Evolutionary conservation across 495 filamentous ascomycete species (phyloP).

Genomic region (Amphirosellinia nigrospora): DNA sequence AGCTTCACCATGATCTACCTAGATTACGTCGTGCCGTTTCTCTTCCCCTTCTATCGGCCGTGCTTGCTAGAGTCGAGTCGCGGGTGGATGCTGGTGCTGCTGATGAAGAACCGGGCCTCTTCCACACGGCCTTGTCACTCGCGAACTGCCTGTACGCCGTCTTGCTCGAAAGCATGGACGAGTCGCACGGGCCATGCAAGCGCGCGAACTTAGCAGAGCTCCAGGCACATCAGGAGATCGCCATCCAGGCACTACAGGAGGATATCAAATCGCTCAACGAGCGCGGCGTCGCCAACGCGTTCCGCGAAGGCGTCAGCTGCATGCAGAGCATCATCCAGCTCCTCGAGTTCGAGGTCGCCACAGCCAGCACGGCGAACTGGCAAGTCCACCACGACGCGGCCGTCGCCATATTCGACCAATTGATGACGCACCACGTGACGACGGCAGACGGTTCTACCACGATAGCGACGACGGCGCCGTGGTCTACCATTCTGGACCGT

Average conservation of each 20-base stretch:
- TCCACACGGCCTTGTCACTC: slow-evolving; percentile 53
- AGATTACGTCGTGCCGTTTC: slow-evolving; percentile 57
- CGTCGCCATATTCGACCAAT: slow-evolving; percentile 52
- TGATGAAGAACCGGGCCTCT: slow-evolving; percentile 55
- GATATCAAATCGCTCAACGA: slow-evolving; percentile 48
- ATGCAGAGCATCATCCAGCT: slow-evolving; percentile 60
- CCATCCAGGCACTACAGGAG: slow-evolving; percentile 49
- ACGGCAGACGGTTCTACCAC: slow-evolving; percentile 4
- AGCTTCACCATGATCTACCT: slow-evolving; percentile 53
- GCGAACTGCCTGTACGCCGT: slow-evolving; percentile 54
- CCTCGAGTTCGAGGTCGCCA: slow-evolving; percentile 55
- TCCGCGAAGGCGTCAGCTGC: slow-evolving; percentile 37
- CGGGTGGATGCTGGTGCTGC: slow-evolving; percentile 57
- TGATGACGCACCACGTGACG: slow-evolving; percentile 42
- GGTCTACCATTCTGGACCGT: slow-evolving; percentile 38
- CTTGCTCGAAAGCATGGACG: slow-evolving; percentile 28
- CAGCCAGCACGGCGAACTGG: slow-evolving; percentile 52
- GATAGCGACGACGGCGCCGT: not conserved
- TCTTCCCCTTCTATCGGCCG: slow-evolving; percentile 61
- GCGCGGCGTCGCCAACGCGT: slow-evolving; percentile 39
- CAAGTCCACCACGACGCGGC: slow-evolving; percentile 56
- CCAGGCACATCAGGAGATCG: slow-evolving; percentile 47
- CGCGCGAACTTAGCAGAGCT: slow-evolving; percentile 40
- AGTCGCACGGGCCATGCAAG: slow-evolving; percentile 35
- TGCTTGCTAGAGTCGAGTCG: slow-evolving; percentile 51